Base-by-base conservation (phyloP, 1,284 basidiomycete species). In the Rhodotorula sp. region DNA sequence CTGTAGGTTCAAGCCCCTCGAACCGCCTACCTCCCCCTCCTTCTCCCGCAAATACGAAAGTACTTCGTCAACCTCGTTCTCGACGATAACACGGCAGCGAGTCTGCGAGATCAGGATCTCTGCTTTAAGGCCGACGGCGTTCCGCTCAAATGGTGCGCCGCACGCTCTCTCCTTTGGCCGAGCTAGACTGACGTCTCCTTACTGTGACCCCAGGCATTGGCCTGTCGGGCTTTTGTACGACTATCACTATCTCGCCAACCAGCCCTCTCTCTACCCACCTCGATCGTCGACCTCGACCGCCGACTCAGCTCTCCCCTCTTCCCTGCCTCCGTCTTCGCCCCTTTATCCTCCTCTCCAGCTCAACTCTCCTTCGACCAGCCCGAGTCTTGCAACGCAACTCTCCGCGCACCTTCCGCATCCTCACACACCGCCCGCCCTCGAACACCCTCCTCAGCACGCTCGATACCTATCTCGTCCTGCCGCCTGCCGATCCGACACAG, bases 161-260 rank as follows among this genome's bases (percentile, higher is more conserved):
- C n/a, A n/a, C n/a, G n/a, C n/a, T n/a, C n/a, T n/a, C n/a, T n/a
- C n/a, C n/a, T n/a, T n/a, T n/a, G n/a, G n/a, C n/a, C 56, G 30
- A 22, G 7, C 58, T 60, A 22, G 15, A 0, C 24, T 1, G 2
- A 6, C 3, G 37, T 42, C 1, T 26, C 29, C n/a, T 42, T 37
- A 17, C n/a, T n/a, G n/a, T n/a, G n/a, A n/a, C n/a, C 17, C n/a
- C 78, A 96, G 94, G 93, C 93, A 97, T 81, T 96, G 94, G 94
- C 88, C 94, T 49, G 87, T 97, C 72, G 94, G 95, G 49, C 84
- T 96, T 57, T 87, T 96, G 73, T 93, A 94, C 78, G 91, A 96
- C 80, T 89, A 89, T 78, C 77, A 61, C 58, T n/a, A n/a, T n/a
- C n/a, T n/a, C n/a, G n/a, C n/a, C n/a, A n/a, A n/a, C n/a, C n/a